phyloP scores from a whole-genome alignment of 257 asterid genomes.

The Vinca minor region DNA sequence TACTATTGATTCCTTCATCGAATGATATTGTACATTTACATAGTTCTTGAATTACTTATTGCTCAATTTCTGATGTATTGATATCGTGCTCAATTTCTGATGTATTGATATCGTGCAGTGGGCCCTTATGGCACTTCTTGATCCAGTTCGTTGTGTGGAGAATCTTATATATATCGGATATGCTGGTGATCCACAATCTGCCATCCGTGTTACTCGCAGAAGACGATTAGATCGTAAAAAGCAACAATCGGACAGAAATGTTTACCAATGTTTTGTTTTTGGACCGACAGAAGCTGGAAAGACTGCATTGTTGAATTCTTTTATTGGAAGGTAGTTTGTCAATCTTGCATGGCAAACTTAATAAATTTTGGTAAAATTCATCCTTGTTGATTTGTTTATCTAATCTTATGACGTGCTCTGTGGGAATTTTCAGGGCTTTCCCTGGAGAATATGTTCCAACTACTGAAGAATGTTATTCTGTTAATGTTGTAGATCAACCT shows the following conservation, averaged over 20 bases:
- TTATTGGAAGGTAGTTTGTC: constrained; percentile 60
- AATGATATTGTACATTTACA: not conserved
- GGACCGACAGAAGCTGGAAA: constrained; percentile 92
- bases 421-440: constrained; percentile 74
- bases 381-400: constrained; percentile 4
- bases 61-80: constrained; percentile 8
- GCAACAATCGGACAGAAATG: constrained; percentile 74
- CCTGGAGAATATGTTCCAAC: constrained; percentile 63
- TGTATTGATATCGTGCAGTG: constrained; percentile 51
- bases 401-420: too few species aligned
- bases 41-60: not conserved
- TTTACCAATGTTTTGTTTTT: constrained; percentile 84
- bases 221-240: constrained; percentile 86
- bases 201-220: constrained; percentile 76
- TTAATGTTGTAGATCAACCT: constrained; percentile 57
- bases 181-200: constrained; percentile 77
- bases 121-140: constrained; percentile 92
- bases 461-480: constrained; percentile 51
- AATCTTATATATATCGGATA: constrained; percentile 80
- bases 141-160: constrained; percentile 73
- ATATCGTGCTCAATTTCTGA: too few species aligned
- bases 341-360: not conserved
- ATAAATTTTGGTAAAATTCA: not conserved
- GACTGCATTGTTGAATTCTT: constrained; percentile 73
- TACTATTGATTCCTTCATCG: too few species aligned